Base-by-base conservation (phyloP, 140 eudicot species). In the Cichorium intybus region DNA sequence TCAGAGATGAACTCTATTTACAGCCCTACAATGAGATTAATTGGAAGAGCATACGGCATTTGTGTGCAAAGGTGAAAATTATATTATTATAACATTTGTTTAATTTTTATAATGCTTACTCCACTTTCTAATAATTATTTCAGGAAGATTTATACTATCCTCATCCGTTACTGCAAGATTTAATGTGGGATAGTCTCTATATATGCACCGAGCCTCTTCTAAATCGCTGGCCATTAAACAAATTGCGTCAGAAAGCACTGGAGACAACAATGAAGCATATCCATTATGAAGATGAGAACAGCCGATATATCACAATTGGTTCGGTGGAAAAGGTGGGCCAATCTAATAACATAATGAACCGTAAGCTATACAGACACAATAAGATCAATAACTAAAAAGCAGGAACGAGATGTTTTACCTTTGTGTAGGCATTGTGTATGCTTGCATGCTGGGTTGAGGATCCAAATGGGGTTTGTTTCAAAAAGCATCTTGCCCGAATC, bases 371-470 rank as follows among this genome's bases (percentile, higher is more conserved):
- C 49, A 14, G 14, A 43, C 16, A 14, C 18, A 14, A 43, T 43
- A 43, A 39, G 16, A 12, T n/a, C n/a, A n/a, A n/a, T n/a, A n/a
- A n/a, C n/a, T 39, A 12, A 4, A 39, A 39, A 11, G 46, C 16
- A 39, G 5, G 16, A 43, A 43, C 7, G 7, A 43, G 49, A 56
- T 47, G 59, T 59, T 27, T 58, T 4, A 51, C 27, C 61, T 9
- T 46, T 21, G 12, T 74, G 22, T 23, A 84, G 90, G 80, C 82
- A 16, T 24, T 87, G 16, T 84, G 87, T 52, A 87, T 87, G 92
- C 78, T 87, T 8, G 88, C 91, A 31, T 87, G 95, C 50, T 87
- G 95, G 95, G 92, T 76, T 47, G 95, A 87, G 78, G 93, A 87
- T 71, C 96, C 93, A 14, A 79, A 87, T 45, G 87, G 96, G 11